Evolutionary conservation across 768 basidiomycete genomes (phyloP), one percentile per base, ranked within the genome.

Genomic region (Hygrocybe punicea): DNA sequence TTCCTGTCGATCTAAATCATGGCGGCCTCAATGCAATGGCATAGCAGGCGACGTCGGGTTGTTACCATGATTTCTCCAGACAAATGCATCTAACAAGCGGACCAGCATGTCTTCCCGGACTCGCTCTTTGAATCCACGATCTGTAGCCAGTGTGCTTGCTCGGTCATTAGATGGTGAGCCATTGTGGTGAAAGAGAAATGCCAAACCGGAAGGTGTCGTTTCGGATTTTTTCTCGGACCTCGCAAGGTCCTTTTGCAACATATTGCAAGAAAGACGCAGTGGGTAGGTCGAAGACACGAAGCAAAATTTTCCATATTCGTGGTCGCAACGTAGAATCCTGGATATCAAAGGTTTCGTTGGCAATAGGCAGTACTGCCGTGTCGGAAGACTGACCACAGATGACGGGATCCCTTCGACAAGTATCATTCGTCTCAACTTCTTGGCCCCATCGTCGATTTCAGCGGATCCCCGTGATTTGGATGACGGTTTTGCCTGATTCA

Each of bases 21-120:
- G 6, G 19, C 6, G 21, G 57, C 37, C 3, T 44, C 21, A 17
- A 29, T n/a, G 6, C 21, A 14, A 55, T 13, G 10, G 8, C 4
- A 17, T 40, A 40, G 36, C 29, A 45, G 16, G 42, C 40, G 36
- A 11, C 23, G 40, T 17, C 34, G 17, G 13, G 44, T 52, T 45
- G 68, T 35, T 63, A 92, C 93, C 92, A 60, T 91, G 82, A 72
- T 87, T 95, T 61, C 91, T 80, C 97, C 96, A 99, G 3, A 98
- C 95, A 71, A 98, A 99, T 2, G 96, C 97, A 68, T 99, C 97
- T 40, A 99, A 75, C n/a, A 98, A 74, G 42, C 97, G 85, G 59
- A 98, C 89, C 21, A 98, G 83, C 92, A 95, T 95, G 64, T 96
- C 94, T 73, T 98, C 96, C 29, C 90, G 86, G 13, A 99, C 97